Percentiles rank a stretch among this genome's conserved stretches.
These are phyloP conservation scores for Trametes cubensis DNA, from an alignment of 768 basidiomycete species.

Conservation along the genomic window DNA sequence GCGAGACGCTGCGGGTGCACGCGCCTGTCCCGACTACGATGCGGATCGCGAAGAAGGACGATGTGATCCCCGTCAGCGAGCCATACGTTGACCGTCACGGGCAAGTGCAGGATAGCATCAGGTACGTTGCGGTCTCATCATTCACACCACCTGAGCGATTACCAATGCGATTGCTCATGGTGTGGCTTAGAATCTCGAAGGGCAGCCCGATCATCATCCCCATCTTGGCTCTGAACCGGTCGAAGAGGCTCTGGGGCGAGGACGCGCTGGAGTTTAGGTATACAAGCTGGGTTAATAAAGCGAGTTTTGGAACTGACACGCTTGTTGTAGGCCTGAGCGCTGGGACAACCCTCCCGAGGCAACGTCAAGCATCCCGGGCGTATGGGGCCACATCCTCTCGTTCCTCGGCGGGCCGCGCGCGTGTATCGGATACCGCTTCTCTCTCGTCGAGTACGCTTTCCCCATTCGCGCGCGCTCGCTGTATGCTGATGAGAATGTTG, in stretches of 20 bases:
- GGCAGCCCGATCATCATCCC: slow-evolving; percentile 46
- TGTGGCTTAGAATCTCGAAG: slow-evolving; percentile 24
- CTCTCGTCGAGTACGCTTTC: slow-evolving; percentile 54
- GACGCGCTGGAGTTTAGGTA: slow-evolving; percentile 59
- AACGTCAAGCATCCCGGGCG: slow-evolving; percentile 52
- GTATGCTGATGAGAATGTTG: no score
- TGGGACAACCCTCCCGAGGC: slow-evolving; percentile 54
- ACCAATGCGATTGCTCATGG: neutral
- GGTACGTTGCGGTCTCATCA: slow-evolving; percentile 39
- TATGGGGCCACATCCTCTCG: slow-evolving; percentile 60
- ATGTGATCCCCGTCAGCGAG: slow-evolving; percentile 54
- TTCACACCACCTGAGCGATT: slow-evolving; percentile 38
- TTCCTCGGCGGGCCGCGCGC: slow-evolving; percentile 68
- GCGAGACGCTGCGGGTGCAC: slow-evolving; percentile 61
- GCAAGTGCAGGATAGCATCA: slow-evolving; percentile 25
- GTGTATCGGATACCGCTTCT: slow-evolving; percentile 70
- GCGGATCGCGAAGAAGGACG: slow-evolving; percentile 47
- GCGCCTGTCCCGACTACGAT: slow-evolving; percentile 53
- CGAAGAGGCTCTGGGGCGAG: slow-evolving; percentile 58
- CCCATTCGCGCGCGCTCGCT: neutral
- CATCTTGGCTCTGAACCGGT: slow-evolving; percentile 54
- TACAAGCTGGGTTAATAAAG: slow-evolving; percentile 21
- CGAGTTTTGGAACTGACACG: neutral
- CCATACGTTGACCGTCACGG: slow-evolving; percentile 33
- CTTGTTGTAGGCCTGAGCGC: slow-evolving; percentile 55